phyloP scores from a whole-genome alignment of 306 rosid genomes.

The Citrullus colocynthis region DNA sequence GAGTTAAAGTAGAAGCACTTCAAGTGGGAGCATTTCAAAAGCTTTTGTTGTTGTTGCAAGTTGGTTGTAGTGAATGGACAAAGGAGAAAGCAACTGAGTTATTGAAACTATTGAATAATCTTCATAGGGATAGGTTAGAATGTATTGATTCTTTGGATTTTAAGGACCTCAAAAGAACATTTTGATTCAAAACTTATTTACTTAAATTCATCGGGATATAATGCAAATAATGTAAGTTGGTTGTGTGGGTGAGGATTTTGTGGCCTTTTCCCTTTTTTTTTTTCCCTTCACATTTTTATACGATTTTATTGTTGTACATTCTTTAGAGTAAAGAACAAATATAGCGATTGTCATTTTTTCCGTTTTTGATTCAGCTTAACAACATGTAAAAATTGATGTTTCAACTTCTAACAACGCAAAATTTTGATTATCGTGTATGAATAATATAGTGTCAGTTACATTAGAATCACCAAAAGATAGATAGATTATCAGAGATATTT shows the following conservation, averaged over 20 bases:
- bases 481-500: no score
- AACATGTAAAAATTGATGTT: no score
- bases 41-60: slow-evolving; percentile 32
- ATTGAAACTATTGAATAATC: slow-evolving; percentile 27
- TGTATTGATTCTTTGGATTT: slow-evolving; percentile 37
- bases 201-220: not conserved
- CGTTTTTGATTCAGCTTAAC: no score
- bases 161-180: slow-evolving; percentile 32
- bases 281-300: no score
- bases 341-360: no score
- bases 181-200: not conserved
- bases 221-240: not conserved
- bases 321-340: no score
- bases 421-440: no score
- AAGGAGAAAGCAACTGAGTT: slow-evolving; percentile 26
- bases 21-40: slow-evolving; percentile 39
- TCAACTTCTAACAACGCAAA: no score
- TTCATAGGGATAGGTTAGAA: slow-evolving; percentile 25
- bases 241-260: not conserved
- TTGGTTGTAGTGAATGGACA: slow-evolving; percentile 30
- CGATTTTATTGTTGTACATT: not conserved
- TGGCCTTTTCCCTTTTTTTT: not conserved
- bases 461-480: no score
- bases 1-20: slow-evolving; percentile 20
- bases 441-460: no score